These are phyloP conservation scores for Tylopilus sp. DNA, from an alignment of 768 basidiomycete species.

Conservation along the genomic window DNA sequence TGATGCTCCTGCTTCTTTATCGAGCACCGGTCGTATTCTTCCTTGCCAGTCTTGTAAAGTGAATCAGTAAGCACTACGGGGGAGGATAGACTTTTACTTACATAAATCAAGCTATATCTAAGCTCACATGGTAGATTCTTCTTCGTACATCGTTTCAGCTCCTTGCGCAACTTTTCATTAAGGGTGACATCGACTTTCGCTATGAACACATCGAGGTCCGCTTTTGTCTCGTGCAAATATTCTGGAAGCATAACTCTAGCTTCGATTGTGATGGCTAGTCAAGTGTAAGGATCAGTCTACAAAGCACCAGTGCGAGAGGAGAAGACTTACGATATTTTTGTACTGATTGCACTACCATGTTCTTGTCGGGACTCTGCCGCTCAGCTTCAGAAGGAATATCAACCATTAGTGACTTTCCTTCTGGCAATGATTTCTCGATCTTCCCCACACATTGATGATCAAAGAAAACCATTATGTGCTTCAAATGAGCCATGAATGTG, in stretches of 20 bases:
- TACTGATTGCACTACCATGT: conserved; percentile 56
- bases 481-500: conserved; percentile 82
- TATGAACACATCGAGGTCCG: background rate
- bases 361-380: conserved; percentile 48
- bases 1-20: background rate
- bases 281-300: background rate
- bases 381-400: conserved; percentile 53
- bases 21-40: background rate
- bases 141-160: background rate
- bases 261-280: background rate
- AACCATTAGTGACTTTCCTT: conserved; percentile 43
- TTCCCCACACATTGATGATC: conserved; percentile 65
- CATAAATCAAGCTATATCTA: conserved; percentile 1
- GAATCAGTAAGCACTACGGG: background rate
- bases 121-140: background rate
- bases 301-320: background rate
- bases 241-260: background rate
- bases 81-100: background rate
- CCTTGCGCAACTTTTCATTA: background rate
- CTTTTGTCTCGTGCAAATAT: background rate
- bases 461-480: conserved; percentile 71
- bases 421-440: conserved; percentile 51
- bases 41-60: background rate
- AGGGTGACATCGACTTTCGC: background rate
- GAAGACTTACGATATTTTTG: background rate